Conservation (phyloP, 768 basidiomycete genomes). For the Boletus rubropictus region DNA sequence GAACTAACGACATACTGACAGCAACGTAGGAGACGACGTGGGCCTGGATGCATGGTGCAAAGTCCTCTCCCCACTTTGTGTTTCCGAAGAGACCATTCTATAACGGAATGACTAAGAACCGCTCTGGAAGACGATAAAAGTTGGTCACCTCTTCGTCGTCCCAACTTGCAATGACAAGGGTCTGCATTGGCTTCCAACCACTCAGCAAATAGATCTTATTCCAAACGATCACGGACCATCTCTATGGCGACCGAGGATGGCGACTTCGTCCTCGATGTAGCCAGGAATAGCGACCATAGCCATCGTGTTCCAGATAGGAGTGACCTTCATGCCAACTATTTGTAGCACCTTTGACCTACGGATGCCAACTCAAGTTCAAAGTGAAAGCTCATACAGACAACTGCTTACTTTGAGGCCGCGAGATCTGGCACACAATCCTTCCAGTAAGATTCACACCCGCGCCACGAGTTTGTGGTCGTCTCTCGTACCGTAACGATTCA, state of each 20-base stretch:
- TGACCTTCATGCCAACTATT: conserved; percentile 74
- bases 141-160: conserved; percentile 59
- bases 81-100: conserved; percentile 75
- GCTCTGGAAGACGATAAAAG: not conserved
- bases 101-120: not conserved
- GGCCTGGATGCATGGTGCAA: conserved; percentile 67
- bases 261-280: conserved; percentile 73
- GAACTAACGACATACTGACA: conserved; percentile 39
- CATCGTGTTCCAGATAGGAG: conserved; percentile 88
- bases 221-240: conserved; percentile 51
- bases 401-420: conserved; percentile 74
- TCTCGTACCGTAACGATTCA: conserved; percentile 74
- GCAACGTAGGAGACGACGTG: conserved; percentile 87
- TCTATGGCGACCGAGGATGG: conserved; percentile 81
- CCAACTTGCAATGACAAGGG: conserved; percentile 72
- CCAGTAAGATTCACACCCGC: conserved; percentile 68
- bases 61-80: conserved; percentile 94
- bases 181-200: conserved; percentile 65
- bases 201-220: not conserved
- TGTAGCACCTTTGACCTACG: conserved; percentile 75
- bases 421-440: conserved; percentile 68
- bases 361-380: conserved; percentile 7
- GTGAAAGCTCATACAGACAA: conserved; percentile 1
- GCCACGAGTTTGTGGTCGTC: conserved; percentile 60
- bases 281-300: conserved; percentile 81